Conservation (phyloP, 1,284 basidiomycete species). For the Singerocomus rubriflavus region DNA sequence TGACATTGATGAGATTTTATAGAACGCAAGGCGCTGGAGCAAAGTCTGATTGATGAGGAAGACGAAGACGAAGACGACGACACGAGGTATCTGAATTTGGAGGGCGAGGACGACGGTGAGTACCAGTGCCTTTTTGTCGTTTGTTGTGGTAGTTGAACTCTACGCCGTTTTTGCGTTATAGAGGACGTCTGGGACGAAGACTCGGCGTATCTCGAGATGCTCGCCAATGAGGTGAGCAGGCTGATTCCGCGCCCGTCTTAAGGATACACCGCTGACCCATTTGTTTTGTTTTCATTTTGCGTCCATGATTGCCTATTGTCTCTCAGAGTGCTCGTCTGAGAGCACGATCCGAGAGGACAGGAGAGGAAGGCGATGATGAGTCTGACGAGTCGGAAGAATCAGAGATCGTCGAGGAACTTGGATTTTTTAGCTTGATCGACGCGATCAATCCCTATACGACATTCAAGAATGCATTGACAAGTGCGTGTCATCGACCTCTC, state of each 20-base stretch:
- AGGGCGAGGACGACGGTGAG: constrained; percentile 64
- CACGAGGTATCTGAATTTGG: constrained; percentile 57
- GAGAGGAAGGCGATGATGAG: constrained; percentile 40
- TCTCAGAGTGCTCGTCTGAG: constrained; percentile 65
- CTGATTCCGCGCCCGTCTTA: neutral
- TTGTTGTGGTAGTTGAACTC: neutral
- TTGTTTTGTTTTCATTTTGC: neutral
- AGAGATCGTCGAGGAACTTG: constrained; percentile 74
- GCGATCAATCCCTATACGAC: constrained; percentile 65
- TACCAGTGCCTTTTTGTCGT: neutral
- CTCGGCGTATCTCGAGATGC: constrained; percentile 76
- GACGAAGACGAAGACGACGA: constrained; percentile 64
- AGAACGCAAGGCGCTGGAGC: constrained; percentile 69
- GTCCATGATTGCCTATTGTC: neutral
- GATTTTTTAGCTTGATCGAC: constrained; percentile 77
- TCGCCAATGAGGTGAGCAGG: constrained; percentile 69
- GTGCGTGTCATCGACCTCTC: constrained; percentile 38
- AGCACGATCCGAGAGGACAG: constrained; percentile 50
- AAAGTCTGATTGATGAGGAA: constrained; percentile 53
- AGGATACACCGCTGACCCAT: neutral
- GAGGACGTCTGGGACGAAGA: constrained; percentile 85
- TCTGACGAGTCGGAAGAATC: constrained; percentile 51
- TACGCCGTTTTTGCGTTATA: constrained; percentile 22
- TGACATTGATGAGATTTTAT: constrained; percentile 8
- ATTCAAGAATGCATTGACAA: constrained; percentile 72